Evolutionary conservation across 1,284 basidiomycete species (phyloP).

Genomic region (Thelephora terrestris): DNA sequence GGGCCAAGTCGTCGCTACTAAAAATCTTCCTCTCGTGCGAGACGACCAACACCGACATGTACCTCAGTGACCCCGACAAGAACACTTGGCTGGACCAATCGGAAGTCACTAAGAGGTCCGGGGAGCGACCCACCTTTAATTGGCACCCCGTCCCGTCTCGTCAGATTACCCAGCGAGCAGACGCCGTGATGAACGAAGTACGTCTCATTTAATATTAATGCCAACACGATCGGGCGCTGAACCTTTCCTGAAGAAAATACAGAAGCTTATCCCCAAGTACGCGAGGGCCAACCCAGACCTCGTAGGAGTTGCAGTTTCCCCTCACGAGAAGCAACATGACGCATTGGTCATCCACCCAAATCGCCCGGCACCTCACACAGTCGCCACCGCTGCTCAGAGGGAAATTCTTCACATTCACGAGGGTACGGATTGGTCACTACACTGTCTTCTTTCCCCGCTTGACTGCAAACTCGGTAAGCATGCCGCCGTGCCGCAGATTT

Average conservation of each 20-base stretch:
- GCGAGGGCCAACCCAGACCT: conserved; percentile 10
- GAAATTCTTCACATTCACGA: conserved; percentile 17
- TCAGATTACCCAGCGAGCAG: conserved; percentile 13
- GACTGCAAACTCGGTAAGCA: conserved; percentile 17
- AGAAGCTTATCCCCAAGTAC: conserved; percentile 5
- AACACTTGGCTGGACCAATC: conserved; percentile 10
- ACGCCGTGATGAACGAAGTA: conserved; percentile 10
- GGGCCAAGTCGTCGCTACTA: conserved; percentile 12
- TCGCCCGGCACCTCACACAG: conserved; percentile 9
- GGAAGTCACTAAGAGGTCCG: conserved; percentile 11
- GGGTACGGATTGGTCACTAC: conserved; percentile 15
- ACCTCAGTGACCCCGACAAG: conserved; percentile 14
- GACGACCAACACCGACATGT: conserved; percentile 13
- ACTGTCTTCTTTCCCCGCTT: conserved; percentile 15
- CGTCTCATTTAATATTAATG: not conserved
- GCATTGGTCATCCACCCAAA: conserved; percentile 10
- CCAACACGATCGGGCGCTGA: not conserved
- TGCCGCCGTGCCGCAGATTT: not conserved
- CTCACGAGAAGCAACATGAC: conserved; percentile 11
- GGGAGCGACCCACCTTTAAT: conserved; percentile 10
- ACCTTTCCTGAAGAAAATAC: not conserved
- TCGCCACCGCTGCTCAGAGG: conserved; percentile 9
- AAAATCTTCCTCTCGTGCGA: conserved; percentile 14
- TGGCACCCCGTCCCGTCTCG: conserved; percentile 19
- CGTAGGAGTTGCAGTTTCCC: conserved; percentile 10